Percentiles rank a stretch among this genome's conserved stretches.
Evolutionary conservation across 2,329 filamentous ascomycete species (phyloP).

Genomic region (Phyllosticta capitalensis): DNA sequence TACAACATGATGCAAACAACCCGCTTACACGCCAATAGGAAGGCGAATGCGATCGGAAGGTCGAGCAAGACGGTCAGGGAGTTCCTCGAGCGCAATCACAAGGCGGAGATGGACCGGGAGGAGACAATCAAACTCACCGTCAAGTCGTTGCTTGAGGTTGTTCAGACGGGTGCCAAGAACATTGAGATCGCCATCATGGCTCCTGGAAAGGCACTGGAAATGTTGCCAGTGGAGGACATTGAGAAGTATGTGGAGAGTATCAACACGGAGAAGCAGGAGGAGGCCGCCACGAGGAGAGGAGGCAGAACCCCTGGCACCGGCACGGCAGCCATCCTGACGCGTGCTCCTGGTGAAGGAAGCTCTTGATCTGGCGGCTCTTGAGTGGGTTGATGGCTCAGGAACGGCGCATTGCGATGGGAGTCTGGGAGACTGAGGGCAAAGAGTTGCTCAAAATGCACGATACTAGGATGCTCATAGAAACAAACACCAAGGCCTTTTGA

Average conservation of each 20-base stretch:
- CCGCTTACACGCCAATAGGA: constrained; percentile 49
- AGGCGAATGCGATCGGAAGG: constrained; percentile 96
- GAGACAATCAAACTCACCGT: constrained; percentile 94
- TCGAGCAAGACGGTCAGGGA: constrained; percentile 98
- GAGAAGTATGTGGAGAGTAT: constrained; percentile 98
- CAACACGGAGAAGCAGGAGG: constrained; percentile 98
- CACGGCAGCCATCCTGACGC: constrained; percentile 64
- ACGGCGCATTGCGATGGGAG: neutral
- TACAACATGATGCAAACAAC: neutral
- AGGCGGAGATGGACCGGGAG: constrained; percentile 93
- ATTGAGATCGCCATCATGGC: constrained; percentile 99
- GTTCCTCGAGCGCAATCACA: constrained; percentile 98
- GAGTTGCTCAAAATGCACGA: neutral
- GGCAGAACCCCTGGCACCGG: constrained; percentile 54
- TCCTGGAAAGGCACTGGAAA: constrained; percentile 81
- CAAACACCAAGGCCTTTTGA: neutral
- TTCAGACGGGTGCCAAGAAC: constrained; percentile 98
- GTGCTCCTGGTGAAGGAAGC: constrained; percentile 39
- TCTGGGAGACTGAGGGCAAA: neutral
- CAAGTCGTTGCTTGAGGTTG: constrained; percentile 95
- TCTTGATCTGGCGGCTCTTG: neutral
- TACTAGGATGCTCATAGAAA: neutral
- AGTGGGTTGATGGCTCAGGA: neutral
- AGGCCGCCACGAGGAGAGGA: constrained; percentile 87
- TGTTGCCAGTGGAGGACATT: constrained; percentile 91